These are phyloP conservation scores for Hymenoscyphus repandus DNA, from an alignment of 2,329 filamentous ascomycete species.

Conservation along the genomic window DNA sequence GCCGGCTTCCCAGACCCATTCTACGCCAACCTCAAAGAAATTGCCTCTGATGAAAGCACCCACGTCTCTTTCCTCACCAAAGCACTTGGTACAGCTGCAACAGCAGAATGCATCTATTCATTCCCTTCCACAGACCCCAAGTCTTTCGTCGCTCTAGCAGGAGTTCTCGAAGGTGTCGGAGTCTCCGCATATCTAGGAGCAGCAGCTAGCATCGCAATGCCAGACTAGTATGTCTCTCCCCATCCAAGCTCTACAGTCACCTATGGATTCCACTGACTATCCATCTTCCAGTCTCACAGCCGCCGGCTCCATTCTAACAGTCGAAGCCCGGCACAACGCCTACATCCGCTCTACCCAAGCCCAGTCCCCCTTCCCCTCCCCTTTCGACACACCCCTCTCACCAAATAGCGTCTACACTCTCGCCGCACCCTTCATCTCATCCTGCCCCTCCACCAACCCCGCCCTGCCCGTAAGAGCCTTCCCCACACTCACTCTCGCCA, in stretches of 20 bases:
- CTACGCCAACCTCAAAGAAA: slow-evolving; percentile 51
- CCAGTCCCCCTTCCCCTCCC: slow-evolving; percentile 49
- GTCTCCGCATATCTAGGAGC: slow-evolving; percentile 58
- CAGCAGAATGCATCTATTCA: slow-evolving; percentile 49
- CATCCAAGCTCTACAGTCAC: not conserved
- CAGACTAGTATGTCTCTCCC: slow-evolving; percentile 37
- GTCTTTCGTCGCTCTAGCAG: slow-evolving; percentile 47
- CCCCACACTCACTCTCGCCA: slow-evolving; percentile 39
- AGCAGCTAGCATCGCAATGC: slow-evolving; percentile 51
- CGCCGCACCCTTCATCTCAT: slow-evolving; percentile 55
- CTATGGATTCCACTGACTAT: not conserved
- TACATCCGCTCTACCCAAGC: slow-evolving; percentile 49
- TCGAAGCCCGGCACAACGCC: slow-evolving; percentile 53
- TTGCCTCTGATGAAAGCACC: slow-evolving; percentile 49
- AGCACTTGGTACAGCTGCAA: slow-evolving; percentile 43
- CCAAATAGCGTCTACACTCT: slow-evolving; percentile 59
- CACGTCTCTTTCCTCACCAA: slow-evolving; percentile 53
- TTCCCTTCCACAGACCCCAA: slow-evolving; percentile 46
- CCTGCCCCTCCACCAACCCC: slow-evolving; percentile 12
- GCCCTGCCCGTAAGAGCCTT: slow-evolving; percentile 55
- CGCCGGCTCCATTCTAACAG: slow-evolving; percentile 58
- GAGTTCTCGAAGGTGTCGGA: slow-evolving; percentile 52
- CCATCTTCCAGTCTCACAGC: slow-evolving; percentile 40
- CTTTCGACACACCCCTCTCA: slow-evolving; percentile 55
- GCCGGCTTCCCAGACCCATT: slow-evolving; percentile 46